Base-by-base conservation (phyloP, 495 filamentous ascomycete species). In the Tetracladium setigerum region DNA sequence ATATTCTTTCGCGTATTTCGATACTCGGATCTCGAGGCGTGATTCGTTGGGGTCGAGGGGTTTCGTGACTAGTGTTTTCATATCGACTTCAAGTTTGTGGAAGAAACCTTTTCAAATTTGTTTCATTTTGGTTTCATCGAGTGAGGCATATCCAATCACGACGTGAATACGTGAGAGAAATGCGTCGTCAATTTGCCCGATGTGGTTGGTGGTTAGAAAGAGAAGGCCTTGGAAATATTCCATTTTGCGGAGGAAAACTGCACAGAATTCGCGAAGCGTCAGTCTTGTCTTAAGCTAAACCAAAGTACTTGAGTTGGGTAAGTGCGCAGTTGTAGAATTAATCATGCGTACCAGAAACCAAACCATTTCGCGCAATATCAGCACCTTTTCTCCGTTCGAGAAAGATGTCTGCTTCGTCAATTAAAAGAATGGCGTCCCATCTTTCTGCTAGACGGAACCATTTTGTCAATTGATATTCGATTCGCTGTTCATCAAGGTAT, bases 21-120 rank as follows among this genome's bases (percentile, higher is more conserved):
- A 8, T 15, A 35, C 17, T 16, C 1, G 8, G 16, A 35, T 33
- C 6, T 42, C 17, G 5, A 4, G 12, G 10, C 18, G n/a, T n/a
- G n/a, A n/a, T n/a, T n/a, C n/a, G n/a, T n/a, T n/a, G n/a, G n/a
- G n/a, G n/a, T n/a, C n/a, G n/a, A n/a, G n/a, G n/a, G n/a, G n/a
- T 10, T 17, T 24, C 11, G 48, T 44, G 9, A 34, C 32, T 9
- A 34, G n/a, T 10, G 9, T 5, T 13, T 13, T 2, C 13, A 9
- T 2, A 5, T 46, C 36, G 44, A 56, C 30, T 34, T 49, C 31
- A 44, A 65, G 53, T 49, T 58, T 62, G 34, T 44, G 47, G n/a
- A 65, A 52, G 48, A 60, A 61, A 15, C 56, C 54, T 5, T 57
- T 52, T 62, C 63, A 66, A 15, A 66, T 57, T 15, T 57, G 30